These are phyloP conservation scores for Saksenaea vasiformis DNA, from an alignment of 371 early-diverging fungal genomes.

Conservation along the genomic window DNA sequence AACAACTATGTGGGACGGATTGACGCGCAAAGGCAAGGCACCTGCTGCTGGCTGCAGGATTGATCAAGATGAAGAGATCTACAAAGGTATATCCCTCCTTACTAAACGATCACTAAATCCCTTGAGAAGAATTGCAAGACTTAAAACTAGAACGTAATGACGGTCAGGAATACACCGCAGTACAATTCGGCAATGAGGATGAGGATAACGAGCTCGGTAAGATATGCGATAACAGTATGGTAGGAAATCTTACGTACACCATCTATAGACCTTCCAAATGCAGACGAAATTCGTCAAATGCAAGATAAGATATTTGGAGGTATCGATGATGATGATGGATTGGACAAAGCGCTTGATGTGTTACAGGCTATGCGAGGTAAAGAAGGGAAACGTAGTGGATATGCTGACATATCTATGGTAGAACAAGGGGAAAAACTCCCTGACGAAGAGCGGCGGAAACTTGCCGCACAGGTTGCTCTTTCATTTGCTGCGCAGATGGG, in stretches of 20 bases:
- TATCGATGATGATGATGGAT: constrained; percentile 67
- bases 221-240: constrained; percentile 2
- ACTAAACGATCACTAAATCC: background rate
- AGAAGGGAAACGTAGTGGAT: background rate
- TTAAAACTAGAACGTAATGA: constrained; percentile 7
- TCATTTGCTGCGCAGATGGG: constrained; percentile 63
- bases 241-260: background rate
- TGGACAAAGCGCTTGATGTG: constrained; percentile 58
- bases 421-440: constrained; percentile 59
- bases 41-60: background rate
- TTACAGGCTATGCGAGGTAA: constrained; percentile 62
- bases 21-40: constrained; percentile 38
- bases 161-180: constrained; percentile 1
- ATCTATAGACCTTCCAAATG: constrained; percentile 36
- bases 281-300: constrained; percentile 53
- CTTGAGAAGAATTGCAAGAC: constrained; percentile 9
- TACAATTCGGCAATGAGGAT: constrained; percentile 11
- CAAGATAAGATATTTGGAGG: constrained; percentile 58
- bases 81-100: constrained; percentile 9
- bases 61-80: constrained; percentile 22
- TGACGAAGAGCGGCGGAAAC: constrained; percentile 61
- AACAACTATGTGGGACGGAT: constrained; percentile 76
- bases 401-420: constrained; percentile 16
- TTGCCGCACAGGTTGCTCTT: constrained; percentile 67
- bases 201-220: constrained; percentile 5